Percentiles rank a stretch among this genome's conserved stretches.
Evolutionary conservation across 1,139 yeast genomes (phyloP).

Genomic region (Suhomyces bokatorum): DNA sequence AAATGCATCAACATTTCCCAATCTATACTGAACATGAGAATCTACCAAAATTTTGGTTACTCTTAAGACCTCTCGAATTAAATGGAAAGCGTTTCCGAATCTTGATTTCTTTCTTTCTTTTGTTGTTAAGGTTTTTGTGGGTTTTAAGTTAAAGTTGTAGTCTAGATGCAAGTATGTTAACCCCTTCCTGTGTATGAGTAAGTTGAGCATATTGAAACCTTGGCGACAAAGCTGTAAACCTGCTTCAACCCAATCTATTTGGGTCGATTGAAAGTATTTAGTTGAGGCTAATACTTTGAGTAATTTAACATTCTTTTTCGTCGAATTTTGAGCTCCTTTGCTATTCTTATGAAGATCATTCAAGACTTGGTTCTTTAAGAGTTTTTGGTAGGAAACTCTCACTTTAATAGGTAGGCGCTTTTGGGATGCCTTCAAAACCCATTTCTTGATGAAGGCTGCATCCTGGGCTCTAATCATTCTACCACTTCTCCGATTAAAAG

Average conservation of each 20-base stretch:
- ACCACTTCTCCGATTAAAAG: constrained; percentile 77
- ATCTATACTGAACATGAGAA: constrained; percentile 85
- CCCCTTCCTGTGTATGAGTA: constrained; percentile 88
- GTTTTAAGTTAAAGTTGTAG: constrained; percentile 92
- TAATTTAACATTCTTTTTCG: constrained; percentile 55
- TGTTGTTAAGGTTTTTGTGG: constrained; percentile 93
- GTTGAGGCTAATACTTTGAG: constrained; percentile 71
- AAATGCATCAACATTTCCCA: constrained; percentile 89
- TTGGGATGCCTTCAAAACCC: constrained; percentile 76
- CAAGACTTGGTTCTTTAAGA: constrained; percentile 70
- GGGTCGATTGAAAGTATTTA: constrained; percentile 86
- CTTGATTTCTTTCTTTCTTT: constrained; percentile 95
- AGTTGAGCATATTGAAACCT: constrained; percentile 90
- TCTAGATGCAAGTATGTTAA: constrained; percentile 90
- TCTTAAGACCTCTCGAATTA: constrained; percentile 84
- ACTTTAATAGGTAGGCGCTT: constrained; percentile 68
- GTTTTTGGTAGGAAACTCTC: constrained; percentile 82
- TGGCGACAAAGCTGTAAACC: constrained; percentile 91
- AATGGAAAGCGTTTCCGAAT: constrained; percentile 94
- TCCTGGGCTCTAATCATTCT: constrained; percentile 82
- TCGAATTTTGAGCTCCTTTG: constrained; percentile 32
- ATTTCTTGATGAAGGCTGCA: constrained; percentile 76
- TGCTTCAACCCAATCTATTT: constrained; percentile 98
- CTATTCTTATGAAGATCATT: constrained; percentile 61
- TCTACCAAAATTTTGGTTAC: constrained; percentile 85